Evolutionary conservation across 257 asterid genomes (phyloP), one percentile per base, ranked within the genome.

Genomic region (Catharanthus roseus): DNA sequence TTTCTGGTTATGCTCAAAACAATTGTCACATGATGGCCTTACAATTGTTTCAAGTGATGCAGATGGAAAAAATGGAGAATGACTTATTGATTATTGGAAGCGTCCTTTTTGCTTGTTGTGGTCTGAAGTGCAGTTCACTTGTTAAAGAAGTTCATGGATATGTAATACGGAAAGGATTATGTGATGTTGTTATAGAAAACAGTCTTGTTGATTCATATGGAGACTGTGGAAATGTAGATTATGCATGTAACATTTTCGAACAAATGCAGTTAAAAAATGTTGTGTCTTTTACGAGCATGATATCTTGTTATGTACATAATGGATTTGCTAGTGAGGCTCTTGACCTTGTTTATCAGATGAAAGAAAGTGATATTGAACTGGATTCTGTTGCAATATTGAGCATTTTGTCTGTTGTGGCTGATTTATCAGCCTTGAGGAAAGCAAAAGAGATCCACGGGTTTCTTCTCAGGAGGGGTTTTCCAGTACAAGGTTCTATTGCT

Each of bases 361-460:
- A 81, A 42, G 78, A 70, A 79, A 70, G 80, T 56, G 85, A 85
- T 10, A 77, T 84, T 23, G 88, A 83, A 83, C 84, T 85, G n/a
- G 99, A 93, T 80, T 72, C 69, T 10, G 61, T 86, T 71, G 91
- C 92, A 68, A 50, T 85, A 70, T 53, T 83, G 79, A 75, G 90
- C 53, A 79, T 83, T 66, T 84, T 93, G 74, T 82, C 88, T 44
- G 91, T 95, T 74, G 86, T 77, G 75, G 80, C 95, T 39, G 80
- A 75, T 77, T 68, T 89, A 77, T 85, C 95, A 36, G 86, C 88
- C 38, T 70, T 89, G 67, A 74, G 87, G 65, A 91, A 86, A 80
- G 95, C 96, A 58, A 82, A 85, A 83, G 96, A 93, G 82, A 82
- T 87, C 69, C 98, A 91, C 74, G 92, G 88, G 21, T 89, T 78